Base-by-base conservation (phyloP, 2,329 filamentous ascomycete genomes). In the Chrysosphaeria jannelii region DNA sequence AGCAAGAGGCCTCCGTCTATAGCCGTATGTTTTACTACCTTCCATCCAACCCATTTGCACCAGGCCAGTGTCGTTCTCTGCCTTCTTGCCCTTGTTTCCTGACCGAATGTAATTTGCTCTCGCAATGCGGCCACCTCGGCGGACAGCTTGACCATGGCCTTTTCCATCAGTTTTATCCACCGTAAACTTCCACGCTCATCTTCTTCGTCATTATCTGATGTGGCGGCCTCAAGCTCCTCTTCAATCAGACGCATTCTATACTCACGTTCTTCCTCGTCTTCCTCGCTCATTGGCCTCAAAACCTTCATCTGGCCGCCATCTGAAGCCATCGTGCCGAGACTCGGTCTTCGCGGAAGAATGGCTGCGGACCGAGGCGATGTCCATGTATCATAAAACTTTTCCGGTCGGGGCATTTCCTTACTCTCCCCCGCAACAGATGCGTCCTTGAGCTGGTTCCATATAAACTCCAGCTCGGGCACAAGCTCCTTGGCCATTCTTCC, bases 391-490 rank as follows among this genome's bases (percentile, higher is more conserved):
- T 27, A 27, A 23, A 27, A 29, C n/a, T 25, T 21, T 19, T 29
- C 28, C 6, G 25, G 27, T 21, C 18, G 25, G 12, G 25, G 27
- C 10, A 25, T 24, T n/a, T n/a, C n/a, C n/a, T n/a, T n/a, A n/a
- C n/a, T n/a, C n/a, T n/a, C 6, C 12, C 4, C 12, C 21, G 22
- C 17, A 24, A n/a, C n/a, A 7, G 25, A 23, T 5, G 15, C 4
- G 34, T 69, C 70, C 43, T 85, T 89, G 35, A 97, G 81, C 42
- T 93, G 85, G 35, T 91, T 78, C 85, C 85, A 97, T 19, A 97
- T 81, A 36, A 93, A 97, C 45, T 97, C 85, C n/a, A 97, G 60
- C 43, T 97, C 85, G 7, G 66, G 57, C 18, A 93, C 79, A 19
- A 97, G 55, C 44, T 89, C 79, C 28, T 68, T 59, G 6, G 76